phyloP scores from a whole-genome alignment of 2,329 filamentous ascomycete genomes.

The Pseudogymnoascus sp. region DNA sequence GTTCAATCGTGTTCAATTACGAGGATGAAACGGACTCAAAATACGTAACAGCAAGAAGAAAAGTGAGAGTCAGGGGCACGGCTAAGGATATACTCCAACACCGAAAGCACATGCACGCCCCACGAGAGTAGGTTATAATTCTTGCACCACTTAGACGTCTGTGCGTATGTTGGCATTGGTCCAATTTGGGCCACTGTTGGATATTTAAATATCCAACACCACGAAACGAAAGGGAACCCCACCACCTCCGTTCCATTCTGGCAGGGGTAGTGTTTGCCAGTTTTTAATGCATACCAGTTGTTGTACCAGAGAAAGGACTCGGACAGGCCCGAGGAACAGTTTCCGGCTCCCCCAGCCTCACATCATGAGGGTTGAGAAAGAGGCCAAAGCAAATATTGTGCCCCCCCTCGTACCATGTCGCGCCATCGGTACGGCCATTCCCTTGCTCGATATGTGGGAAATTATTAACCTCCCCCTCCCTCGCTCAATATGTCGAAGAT shows the following conservation, averaged over 20 bases:
- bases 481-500: too few relatives aligned
- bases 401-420: neutral
- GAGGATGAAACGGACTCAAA: neutral
- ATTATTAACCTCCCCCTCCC: neutral
- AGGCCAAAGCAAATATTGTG: neutral
- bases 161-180: neutral
- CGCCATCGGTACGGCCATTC: neutral
- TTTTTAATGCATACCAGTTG: neutral
- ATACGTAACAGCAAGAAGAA: neutral
- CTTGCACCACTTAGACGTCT: neutral
- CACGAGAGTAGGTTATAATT: neutral
- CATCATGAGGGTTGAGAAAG: neutral
- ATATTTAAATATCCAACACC: too few relatives aligned
- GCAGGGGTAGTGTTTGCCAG: neutral
- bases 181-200: neutral
- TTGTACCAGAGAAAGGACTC: neutral
- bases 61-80: constrained; percentile 13
- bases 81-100: constrained; percentile 10
- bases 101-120: neutral
- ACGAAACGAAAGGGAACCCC: neutral
- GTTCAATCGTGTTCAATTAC: constrained; percentile 2
- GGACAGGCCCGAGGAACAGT: neutral
- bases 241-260: neutral
- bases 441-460: neutral
- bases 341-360: neutral